These are phyloP conservation scores for Leccinum solheimii DNA, from an alignment of 1,284 basidiomycete genomes.

Conservation along the genomic window DNA sequence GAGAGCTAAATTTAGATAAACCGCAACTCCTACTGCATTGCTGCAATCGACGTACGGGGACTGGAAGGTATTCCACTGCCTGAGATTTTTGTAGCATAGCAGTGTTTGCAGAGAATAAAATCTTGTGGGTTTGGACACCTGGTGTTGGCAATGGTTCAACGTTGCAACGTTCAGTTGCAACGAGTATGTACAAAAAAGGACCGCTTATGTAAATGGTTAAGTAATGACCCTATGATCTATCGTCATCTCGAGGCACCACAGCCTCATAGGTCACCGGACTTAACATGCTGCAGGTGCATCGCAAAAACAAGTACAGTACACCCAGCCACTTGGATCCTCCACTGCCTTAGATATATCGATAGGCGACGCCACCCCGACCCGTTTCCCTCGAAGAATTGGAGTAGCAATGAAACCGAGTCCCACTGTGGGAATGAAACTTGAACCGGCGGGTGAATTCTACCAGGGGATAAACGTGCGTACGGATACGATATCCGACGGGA, in stretches of 20 bases:
- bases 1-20: neutral
- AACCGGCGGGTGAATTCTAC: too few species aligned
- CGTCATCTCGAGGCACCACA: neutral
- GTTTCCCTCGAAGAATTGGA: neutral
- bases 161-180: neutral
- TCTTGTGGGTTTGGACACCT: too few species aligned
- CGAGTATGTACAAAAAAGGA: neutral
- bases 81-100: neutral
- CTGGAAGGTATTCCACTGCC: neutral
- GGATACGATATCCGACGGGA: too few species aligned
- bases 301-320: neutral
- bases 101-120: neutral
- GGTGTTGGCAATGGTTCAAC: neutral
- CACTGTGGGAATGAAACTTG: neutral
- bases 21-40: neutral
- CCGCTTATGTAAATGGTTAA: neutral
- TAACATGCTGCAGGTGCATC: neutral
- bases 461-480: too few species aligned
- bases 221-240: too few species aligned
- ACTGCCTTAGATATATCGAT: neutral
- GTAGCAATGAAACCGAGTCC: neutral
- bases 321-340: neutral
- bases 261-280: neutral
- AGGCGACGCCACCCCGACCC: neutral
- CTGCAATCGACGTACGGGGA: neutral